Evolutionary conservation across 139 green algal genomes (phyloP), one percentile per base, ranked within the genome.

Genomic region (Picochlorum sp.): DNA sequence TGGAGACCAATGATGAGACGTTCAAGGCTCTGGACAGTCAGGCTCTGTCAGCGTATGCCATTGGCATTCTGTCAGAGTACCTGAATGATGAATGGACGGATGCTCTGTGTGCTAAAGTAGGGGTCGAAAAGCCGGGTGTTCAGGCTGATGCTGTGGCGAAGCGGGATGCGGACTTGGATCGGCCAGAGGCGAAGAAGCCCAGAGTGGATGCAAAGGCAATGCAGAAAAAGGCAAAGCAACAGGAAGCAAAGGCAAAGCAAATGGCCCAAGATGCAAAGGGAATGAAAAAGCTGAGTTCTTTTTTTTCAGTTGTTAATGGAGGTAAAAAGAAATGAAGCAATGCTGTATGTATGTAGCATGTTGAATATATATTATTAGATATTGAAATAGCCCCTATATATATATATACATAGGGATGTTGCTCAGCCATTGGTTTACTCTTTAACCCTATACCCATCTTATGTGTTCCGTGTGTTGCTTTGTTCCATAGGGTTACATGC

Each of bases 171-270:
- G 7, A 18, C 24, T 18, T 39, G n/a, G 25, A 56, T 9, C 13
- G 30, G 25, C 14, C 50, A 7, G 25, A 62, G 20, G 20, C 16
- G 26, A 73, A 73, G 32, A 59, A 49, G n/a, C 50, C 32, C 6
- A 60, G 68, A 3, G 16, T 77, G 37, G 70, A 78, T 50, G 68
- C 70, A 28, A 78, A 77, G 22, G 68, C 78, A 13, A 22, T 61
- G 16, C 65, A 68, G n/a, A 78, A 73, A 24, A 39, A 51, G 52
- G 55, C 67, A 22, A 20, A 47, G 7, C 44, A 53, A 35, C 47
- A 59, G 26, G 70, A 63, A 29, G 33, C 54, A 28, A 78, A 77
- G 39, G 40, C 32, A 16, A 50, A 56, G 22, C 54, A 66, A 49
- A 37, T 69, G 33, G 70, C 70, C 10, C 78, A 78, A 28, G 70